Conservation (phyloP, 768 basidiomycete species). For the Holtermanniella nyarrowii region DNA sequence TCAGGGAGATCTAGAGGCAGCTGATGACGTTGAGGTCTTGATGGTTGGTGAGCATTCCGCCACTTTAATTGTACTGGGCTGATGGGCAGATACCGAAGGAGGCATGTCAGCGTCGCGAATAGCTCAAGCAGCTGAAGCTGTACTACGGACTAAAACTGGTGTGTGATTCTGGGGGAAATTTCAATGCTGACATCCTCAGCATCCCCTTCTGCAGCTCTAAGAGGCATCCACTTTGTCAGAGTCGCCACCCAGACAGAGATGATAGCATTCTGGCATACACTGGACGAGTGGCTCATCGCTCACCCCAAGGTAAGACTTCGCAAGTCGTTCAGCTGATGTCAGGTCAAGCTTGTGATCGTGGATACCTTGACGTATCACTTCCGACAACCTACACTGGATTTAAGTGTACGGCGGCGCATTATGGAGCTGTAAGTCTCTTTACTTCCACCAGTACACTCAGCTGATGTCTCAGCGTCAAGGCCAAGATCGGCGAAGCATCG, state of each 20-base stretch:
- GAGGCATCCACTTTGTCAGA: constrained; percentile 31
- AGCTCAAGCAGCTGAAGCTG: constrained; percentile 10
- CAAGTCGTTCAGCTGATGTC: not conserved
- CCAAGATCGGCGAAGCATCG: constrained; percentile 32
- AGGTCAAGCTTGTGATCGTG: constrained; percentile 34
- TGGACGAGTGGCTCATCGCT: constrained; percentile 31
- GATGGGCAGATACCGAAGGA: constrained; percentile 35
- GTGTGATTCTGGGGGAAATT: not conserved
- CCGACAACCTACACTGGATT: constrained; percentile 29
- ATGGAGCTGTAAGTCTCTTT: constrained; percentile 29
- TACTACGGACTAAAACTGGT: constrained; percentile 7
- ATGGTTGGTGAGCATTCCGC: constrained; percentile 24
- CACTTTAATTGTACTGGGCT: not conserved
- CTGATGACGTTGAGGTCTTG: constrained; percentile 24
- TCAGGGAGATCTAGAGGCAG: not conserved
- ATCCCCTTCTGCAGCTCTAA: constrained; percentile 12
- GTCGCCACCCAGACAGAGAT: constrained; percentile 34
- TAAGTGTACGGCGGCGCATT: constrained; percentile 12
- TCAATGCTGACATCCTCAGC: constrained; percentile 3
- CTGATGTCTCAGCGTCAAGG: constrained; percentile 19
- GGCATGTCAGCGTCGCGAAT: constrained; percentile 23
- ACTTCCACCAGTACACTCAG: not conserved
- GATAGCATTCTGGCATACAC: constrained; percentile 31
- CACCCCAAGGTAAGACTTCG: constrained; percentile 22
- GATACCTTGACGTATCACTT: constrained; percentile 39